phyloP scores from a whole-genome alignment of 2,329 filamentous ascomycete species.

The Cercospora sp. region DNA sequence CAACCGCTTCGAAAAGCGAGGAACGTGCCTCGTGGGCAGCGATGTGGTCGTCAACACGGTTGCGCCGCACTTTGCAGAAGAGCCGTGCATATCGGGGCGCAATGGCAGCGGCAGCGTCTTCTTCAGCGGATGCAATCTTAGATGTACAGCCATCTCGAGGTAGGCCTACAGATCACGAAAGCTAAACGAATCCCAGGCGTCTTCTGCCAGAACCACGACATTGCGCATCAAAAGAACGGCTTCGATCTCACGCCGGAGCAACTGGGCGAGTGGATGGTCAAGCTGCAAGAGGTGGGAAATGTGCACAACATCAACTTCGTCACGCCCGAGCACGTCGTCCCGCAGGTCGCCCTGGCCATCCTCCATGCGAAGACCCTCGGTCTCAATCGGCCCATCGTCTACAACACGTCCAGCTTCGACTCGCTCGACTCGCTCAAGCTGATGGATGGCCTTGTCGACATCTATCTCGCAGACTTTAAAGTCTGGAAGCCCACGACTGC shows the following conservation, averaged over 20 bases:
- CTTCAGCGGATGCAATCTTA: conserved; percentile 73
- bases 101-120: conserved; percentile 79
- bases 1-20: conserved; percentile 77
- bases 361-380: conserved; percentile 70
- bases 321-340: conserved; percentile 83
- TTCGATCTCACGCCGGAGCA: conserved; percentile 77
- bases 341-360: conserved; percentile 76
- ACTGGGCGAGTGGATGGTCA: conserved; percentile 78
- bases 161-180: neutral
- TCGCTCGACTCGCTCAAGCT: conserved; percentile 69
- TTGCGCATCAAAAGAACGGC: conserved; percentile 77
- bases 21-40: conserved; percentile 73
- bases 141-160: conserved; percentile 51
- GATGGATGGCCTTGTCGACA: conserved; percentile 77
- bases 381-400: conserved; percentile 71
- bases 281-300: conserved; percentile 70
- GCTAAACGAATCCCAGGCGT: conserved; percentile 34
- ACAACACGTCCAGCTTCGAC: conserved; percentile 83
- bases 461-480: conserved; percentile 88
- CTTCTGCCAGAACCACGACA: conserved; percentile 83
- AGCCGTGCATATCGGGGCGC: conserved; percentile 80
- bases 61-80: conserved; percentile 80
- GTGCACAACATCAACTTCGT: conserved; percentile 91
- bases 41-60: conserved; percentile 80
- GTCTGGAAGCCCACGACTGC: conserved; percentile 69